Percentiles rank a stretch among this genome's conserved stretches.
These are phyloP conservation scores for Penicillium sp. DNA, from an alignment of 2,329 filamentous ascomycete genomes.

Conservation along the genomic window DNA sequence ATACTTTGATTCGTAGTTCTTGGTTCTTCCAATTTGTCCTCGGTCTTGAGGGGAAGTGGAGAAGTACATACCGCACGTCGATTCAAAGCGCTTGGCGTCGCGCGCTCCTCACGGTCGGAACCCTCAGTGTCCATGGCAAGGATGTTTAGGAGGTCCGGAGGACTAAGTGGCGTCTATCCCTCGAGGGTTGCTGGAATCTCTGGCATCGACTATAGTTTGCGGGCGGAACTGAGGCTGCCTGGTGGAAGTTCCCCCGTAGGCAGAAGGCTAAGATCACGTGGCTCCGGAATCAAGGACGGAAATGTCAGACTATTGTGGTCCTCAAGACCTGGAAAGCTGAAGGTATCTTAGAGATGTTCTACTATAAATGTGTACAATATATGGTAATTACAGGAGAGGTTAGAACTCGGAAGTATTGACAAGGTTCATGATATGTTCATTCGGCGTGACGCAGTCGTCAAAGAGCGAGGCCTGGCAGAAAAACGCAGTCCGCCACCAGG, in stretches of 20 bases:
- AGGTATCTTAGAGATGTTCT: not conserved
- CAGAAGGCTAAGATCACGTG: slow-evolving; percentile 7
- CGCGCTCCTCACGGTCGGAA: slow-evolving; percentile 30
- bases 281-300: not conserved
- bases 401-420: not conserved
- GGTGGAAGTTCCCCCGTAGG: not conserved
- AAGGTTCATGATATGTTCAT: slow-evolving; percentile 18
- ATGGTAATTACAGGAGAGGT: not conserved
- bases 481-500: not conserved
- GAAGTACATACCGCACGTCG: slow-evolving; percentile 38
- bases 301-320: not conserved
- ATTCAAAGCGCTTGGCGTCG: slow-evolving; percentile 21
- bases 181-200: not conserved
- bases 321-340: not conserved
- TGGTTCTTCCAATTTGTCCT: not conserved
- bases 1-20: not conserved
- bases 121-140: slow-evolving; percentile 36
- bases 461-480: slow-evolving; percentile 4
- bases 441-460: slow-evolving; percentile 15
- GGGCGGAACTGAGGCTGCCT: slow-evolving; percentile 4
- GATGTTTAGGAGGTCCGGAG: not conserved
- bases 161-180: not conserved
- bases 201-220: not conserved
- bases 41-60: slow-evolving; percentile 6
- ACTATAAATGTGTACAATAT: not conserved